Percentiles rank a stretch among this genome's conserved stretches.
phyloP scores from a whole-genome alignment of 768 basidiomycete genomes.

The Boletus sp. region DNA sequence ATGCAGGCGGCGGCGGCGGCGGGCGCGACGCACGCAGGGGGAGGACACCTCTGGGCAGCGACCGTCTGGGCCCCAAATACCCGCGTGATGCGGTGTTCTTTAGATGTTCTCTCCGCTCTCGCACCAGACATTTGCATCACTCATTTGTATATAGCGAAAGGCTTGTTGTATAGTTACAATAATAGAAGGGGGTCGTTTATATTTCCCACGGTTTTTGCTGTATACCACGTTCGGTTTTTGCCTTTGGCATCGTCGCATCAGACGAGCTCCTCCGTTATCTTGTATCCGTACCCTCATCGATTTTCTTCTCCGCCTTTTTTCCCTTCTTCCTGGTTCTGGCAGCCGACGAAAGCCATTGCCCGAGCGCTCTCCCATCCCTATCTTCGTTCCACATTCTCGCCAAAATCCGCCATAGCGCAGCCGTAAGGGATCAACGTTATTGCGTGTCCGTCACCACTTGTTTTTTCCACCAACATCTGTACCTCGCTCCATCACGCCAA shows the following conservation, averaged over 20 bases:
- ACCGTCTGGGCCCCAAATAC: too few relatives aligned
- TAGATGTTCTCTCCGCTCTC: too few relatives aligned
- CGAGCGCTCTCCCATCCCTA: not conserved
- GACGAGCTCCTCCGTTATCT: constrained; percentile 34
- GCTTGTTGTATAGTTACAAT: not conserved
- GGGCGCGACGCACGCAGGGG: constrained; percentile 18
- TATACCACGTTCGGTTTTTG: constrained; percentile 33
- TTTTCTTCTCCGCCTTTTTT: constrained; percentile 20
- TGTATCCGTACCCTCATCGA: constrained; percentile 34
- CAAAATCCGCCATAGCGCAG: constrained; percentile 22
- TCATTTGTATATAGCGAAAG: too few relatives aligned
- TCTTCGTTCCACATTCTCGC: constrained; percentile 5
- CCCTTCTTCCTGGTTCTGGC: constrained; percentile 22
- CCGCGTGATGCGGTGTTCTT: too few relatives aligned
- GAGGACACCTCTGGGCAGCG: constrained; percentile 4
- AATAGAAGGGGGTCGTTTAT: not conserved
- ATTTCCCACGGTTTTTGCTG: constrained; percentile 32
- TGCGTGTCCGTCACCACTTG: constrained; percentile 12
- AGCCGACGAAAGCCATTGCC: constrained; percentile 19
- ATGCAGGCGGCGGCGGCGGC: constrained; percentile 30
- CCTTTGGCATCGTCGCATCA: constrained; percentile 30
- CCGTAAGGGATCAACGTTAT: constrained; percentile 22
- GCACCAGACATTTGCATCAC: too few relatives aligned
- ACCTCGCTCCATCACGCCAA: constrained; percentile 14
- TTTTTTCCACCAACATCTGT: constrained; percentile 28